These are phyloP conservation scores for Fusarium verrucosum DNA, from an alignment of 2,329 filamentous ascomycete genomes.

Conservation along the genomic window DNA sequence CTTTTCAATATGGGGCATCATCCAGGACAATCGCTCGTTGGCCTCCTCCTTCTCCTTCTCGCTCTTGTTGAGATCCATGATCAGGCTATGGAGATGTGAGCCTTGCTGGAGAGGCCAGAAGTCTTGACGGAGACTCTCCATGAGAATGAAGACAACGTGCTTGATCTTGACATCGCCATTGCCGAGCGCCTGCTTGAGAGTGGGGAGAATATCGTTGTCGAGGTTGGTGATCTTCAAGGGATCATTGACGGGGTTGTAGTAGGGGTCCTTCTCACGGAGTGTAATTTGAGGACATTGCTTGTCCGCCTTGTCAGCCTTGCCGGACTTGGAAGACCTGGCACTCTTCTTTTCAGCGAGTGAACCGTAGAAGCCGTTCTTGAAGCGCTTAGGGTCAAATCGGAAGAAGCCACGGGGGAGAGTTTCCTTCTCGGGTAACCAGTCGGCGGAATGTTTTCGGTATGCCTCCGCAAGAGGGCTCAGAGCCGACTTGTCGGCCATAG, in stretches of 20 bases:
- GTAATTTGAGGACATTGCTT: slow-evolving; percentile 32
- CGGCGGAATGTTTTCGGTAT: slow-evolving; percentile 41
- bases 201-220: slow-evolving; percentile 46
- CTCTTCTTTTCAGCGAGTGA: slow-evolving; percentile 28
- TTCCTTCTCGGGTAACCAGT: slow-evolving; percentile 44
- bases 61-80: slow-evolving; percentile 38
- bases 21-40: slow-evolving; percentile 38
- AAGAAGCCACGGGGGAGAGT: slow-evolving; percentile 44
- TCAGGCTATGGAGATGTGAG: slow-evolving; percentile 50
- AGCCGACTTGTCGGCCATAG: slow-evolving; percentile 26
- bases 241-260: slow-evolving; percentile 52
- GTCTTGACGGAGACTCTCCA: slow-evolving; percentile 57
- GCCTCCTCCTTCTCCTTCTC: slow-evolving; percentile 45
- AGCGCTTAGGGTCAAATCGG: slow-evolving; percentile 44
- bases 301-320: not conserved
- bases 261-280: slow-evolving; percentile 42
- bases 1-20: slow-evolving; percentile 39
- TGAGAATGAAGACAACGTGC: slow-evolving; percentile 55
- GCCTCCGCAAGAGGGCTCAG: slow-evolving; percentile 36
- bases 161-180: slow-evolving; percentile 51
- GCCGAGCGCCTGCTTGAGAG: slow-evolving; percentile 41
- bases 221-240: slow-evolving; percentile 55
- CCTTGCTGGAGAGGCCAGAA: slow-evolving; percentile 56
- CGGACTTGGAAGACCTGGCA: not conserved
- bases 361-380: slow-evolving; percentile 33